Evolutionary conservation across 129 eudicot species (phyloP).

Genomic region (Artemisia argyi): DNA sequence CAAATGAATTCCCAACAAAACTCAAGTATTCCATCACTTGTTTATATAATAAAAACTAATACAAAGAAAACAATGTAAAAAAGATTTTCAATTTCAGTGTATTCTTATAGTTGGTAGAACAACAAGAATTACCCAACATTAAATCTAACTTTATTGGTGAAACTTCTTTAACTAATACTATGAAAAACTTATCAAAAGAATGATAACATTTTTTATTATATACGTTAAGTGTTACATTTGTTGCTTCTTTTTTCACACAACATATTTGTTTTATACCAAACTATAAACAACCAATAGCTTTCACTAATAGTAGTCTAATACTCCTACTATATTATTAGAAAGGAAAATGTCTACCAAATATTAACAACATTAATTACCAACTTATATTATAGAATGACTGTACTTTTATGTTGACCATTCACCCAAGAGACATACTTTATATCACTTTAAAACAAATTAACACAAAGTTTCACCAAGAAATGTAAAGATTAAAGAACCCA

Average conservation of each 20-base stretch:
- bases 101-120: conserved; percentile 29
- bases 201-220: conserved; percentile 14
- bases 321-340: conserved; percentile 12
- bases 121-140: conserved; percentile 21
- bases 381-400: not conserved
- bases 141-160: conserved; percentile 25
- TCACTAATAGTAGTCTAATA: not conserved
- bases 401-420: not conserved
- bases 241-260: conserved; percentile 31
- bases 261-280: conserved; percentile 34
- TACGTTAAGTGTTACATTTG: no score
- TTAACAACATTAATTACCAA: not conserved
- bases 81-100: conserved; percentile 3
- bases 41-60: not conserved
- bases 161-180: conserved; percentile 19
- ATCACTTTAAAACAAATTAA: conserved; percentile 15
- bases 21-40: conserved; percentile 61
- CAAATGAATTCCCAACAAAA: conserved; percentile 90
- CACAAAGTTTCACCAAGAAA: not conserved
- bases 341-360: conserved; percentile 7
- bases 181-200: conserved; percentile 10
- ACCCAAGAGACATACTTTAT: conserved; percentile 8
- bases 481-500: conserved; percentile 2
- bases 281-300: conserved; percentile 37
- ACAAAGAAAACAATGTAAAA: conserved; percentile 11